These are phyloP conservation scores for Kewa caespitosa DNA, from an alignment of 179 eudicot genomes.

Conservation along the genomic window DNA sequence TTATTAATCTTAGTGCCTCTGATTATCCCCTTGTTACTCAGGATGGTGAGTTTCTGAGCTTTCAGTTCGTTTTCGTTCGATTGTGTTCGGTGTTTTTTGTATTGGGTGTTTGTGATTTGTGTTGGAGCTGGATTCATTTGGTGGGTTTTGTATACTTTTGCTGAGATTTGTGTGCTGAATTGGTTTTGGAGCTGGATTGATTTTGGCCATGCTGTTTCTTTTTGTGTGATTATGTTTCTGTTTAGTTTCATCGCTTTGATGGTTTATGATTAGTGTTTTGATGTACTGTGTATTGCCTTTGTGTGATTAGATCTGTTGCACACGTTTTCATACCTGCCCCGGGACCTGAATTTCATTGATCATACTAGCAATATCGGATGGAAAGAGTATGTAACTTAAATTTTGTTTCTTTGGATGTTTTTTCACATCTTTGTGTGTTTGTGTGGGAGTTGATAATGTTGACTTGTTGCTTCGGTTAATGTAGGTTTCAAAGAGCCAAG, in stretches of 20 bases:
- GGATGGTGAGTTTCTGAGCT: constrained; percentile 52
- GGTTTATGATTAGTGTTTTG: constrained; percentile 3
- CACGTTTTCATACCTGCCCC: constrained; percentile 64
- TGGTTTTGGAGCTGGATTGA: no score
- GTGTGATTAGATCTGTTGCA: constrained; percentile 45
- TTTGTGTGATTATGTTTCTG: background rate
- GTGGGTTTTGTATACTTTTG: background rate
- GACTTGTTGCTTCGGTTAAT: constrained; percentile 16
- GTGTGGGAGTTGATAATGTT: constrained; percentile 2
- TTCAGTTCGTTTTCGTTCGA: background rate
- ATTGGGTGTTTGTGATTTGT: constrained; percentile 1
- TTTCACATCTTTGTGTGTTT: background rate
- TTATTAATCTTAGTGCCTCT: constrained; percentile 86
- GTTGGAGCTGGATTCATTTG: background rate
- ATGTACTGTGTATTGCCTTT: constrained; percentile 5
- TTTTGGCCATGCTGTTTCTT: background rate
- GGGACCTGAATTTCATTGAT: constrained; percentile 80
- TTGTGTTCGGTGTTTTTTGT: background rate
- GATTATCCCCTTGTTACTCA: constrained; percentile 96
- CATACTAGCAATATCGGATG: constrained; percentile 83
- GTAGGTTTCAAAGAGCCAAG: constrained; percentile 78
- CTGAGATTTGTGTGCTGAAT: no score
- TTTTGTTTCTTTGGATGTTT: background rate
- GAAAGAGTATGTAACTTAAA: constrained; percentile 69
- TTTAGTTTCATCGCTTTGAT: constrained; percentile 1